Conservation (phyloP, 73 alveolate species). For the Blepharisma japonicum region DNA sequence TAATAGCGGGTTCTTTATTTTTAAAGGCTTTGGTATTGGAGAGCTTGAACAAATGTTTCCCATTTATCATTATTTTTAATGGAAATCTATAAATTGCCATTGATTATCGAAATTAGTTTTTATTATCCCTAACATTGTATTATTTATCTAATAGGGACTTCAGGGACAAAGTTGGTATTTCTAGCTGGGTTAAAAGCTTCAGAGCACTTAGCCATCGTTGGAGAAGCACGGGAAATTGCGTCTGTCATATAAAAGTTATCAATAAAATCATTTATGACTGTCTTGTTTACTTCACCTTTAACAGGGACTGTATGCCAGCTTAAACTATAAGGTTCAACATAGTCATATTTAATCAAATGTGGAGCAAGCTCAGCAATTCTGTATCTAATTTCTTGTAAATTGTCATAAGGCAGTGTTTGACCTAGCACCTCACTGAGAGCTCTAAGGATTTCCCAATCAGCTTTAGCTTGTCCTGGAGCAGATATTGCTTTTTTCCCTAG, state of each 20-base stretch:
- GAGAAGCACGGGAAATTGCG: constrained; percentile 71
- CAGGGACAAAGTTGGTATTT: constrained; percentile 21
- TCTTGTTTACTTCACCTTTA: constrained; percentile 6
- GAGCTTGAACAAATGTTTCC: too few relatives aligned
- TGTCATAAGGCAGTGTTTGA: constrained; percentile 76
- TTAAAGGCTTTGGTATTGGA: too few relatives aligned
- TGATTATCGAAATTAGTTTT: too few relatives aligned
- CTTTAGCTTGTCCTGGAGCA: constrained; percentile 84
- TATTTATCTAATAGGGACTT: constrained; percentile 25
- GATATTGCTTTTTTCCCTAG: constrained; percentile 55
- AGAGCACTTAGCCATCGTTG: constrained; percentile 87
- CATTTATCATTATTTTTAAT: too few relatives aligned
- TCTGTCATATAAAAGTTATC: constrained; percentile 88
- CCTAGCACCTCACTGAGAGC: constrained; percentile 84
- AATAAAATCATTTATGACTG: not conserved
- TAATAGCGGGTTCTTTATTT: too few relatives aligned
- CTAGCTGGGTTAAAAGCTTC: constrained; percentile 57
- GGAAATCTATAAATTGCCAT: too few relatives aligned
- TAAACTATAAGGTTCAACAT: constrained; percentile 67
- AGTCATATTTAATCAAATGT: constrained; percentile 78
- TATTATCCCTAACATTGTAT: too few relatives aligned
- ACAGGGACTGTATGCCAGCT: constrained; percentile 51
- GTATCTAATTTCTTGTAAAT: constrained; percentile 66
- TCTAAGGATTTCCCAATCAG: constrained; percentile 87
- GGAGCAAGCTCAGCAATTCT: constrained; percentile 91